phyloP scores from a whole-genome alignment of 1,139 yeast genomes.

The Magnusiomyces ingens region DNA sequence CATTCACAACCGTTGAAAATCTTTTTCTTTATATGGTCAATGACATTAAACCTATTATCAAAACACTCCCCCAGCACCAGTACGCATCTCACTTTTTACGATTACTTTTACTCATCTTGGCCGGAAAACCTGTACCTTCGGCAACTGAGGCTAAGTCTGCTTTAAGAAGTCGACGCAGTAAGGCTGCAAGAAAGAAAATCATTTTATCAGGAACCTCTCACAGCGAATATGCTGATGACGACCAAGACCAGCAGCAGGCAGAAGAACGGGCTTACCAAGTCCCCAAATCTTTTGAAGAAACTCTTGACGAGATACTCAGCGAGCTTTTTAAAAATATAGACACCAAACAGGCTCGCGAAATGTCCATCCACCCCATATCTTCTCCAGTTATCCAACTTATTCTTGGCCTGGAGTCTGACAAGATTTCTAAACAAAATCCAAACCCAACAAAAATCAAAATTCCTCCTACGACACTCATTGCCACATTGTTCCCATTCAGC shows the following conservation, averaged over 20 bases:
- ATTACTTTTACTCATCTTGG: conserved; percentile 57
- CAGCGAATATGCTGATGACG: conserved; percentile 40
- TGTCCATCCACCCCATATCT: conserved; percentile 71
- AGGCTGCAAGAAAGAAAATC: conserved; percentile 88
- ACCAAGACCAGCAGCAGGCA: conserved; percentile 29
- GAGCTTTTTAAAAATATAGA: conserved; percentile 37
- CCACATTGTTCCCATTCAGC: conserved; percentile 5
- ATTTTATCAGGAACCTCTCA: conserved; percentile 59
- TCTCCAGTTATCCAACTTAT: conserved; percentile 83
- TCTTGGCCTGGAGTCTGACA: conserved; percentile 74
- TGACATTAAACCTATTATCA: conserved; percentile 57
- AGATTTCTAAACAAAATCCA: conserved; percentile 36
- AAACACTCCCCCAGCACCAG: conserved; percentile 58
- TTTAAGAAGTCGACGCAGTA: conserved; percentile 77
- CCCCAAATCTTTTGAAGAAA: conserved; percentile 62
- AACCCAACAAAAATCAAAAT: conserved; percentile 6
- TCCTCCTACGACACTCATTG: neutral
- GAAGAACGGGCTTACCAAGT: conserved; percentile 51
- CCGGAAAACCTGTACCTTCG: conserved; percentile 79
- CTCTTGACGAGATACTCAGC: conserved; percentile 29
- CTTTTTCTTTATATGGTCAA: conserved; percentile 56
- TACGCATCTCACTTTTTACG: conserved; percentile 88
- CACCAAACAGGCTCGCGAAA: conserved; percentile 50
- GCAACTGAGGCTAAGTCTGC: conserved; percentile 58
- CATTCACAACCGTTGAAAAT: conserved; percentile 39